Evolutionary conservation across 345 rosid genomes (phyloP).

Genomic region (Gynandropsis gynandra): DNA sequence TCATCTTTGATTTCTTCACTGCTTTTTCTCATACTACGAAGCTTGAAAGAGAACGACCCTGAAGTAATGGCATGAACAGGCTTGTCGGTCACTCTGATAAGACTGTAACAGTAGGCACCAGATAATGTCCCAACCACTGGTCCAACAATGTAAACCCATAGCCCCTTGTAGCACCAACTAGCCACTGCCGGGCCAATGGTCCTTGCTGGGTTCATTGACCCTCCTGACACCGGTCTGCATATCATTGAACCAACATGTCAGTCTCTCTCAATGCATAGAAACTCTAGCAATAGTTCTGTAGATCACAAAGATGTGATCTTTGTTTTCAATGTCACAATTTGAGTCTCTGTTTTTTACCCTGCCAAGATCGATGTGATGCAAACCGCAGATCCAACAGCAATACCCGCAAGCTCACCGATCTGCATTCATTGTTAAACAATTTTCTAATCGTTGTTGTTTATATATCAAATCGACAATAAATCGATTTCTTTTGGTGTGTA

Average conservation of each 20-base stretch:
- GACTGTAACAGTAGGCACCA: slow-evolving; percentile 36
- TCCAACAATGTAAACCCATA: slow-evolving; percentile 49
- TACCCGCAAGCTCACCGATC: slow-evolving; percentile 52
- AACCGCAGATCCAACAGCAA: slow-evolving; percentile 51
- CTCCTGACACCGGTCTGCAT: slow-evolving; percentile 44
- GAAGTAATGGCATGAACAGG: slow-evolving; percentile 25
- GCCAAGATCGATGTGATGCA: slow-evolving; percentile 49
- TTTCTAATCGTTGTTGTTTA: too few relatives aligned
- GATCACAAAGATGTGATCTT: neutral
- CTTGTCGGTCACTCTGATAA: slow-evolving; percentile 27
- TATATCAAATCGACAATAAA: neutral
- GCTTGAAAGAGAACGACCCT: slow-evolving; percentile 22
- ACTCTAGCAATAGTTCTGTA: too few relatives aligned
- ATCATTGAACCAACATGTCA: slow-evolving; percentile 3
- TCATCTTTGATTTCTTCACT: slow-evolving; percentile 20
- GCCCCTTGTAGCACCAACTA: slow-evolving; percentile 35
- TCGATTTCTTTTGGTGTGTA: slow-evolving; percentile 11
- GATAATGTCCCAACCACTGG: slow-evolving; percentile 37
- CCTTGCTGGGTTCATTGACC: slow-evolving; percentile 61
- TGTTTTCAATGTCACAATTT: neutral
- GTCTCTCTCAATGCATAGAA: neutral
- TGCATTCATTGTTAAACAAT: neutral
- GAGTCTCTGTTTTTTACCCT: slow-evolving; percentile 27
- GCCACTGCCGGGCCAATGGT: slow-evolving; percentile 46
- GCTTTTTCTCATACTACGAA: slow-evolving; percentile 17